Evolutionary conservation across 768 basidiomycete genomes (phyloP).

Genomic region (Panaeolus papilionaceus): DNA sequence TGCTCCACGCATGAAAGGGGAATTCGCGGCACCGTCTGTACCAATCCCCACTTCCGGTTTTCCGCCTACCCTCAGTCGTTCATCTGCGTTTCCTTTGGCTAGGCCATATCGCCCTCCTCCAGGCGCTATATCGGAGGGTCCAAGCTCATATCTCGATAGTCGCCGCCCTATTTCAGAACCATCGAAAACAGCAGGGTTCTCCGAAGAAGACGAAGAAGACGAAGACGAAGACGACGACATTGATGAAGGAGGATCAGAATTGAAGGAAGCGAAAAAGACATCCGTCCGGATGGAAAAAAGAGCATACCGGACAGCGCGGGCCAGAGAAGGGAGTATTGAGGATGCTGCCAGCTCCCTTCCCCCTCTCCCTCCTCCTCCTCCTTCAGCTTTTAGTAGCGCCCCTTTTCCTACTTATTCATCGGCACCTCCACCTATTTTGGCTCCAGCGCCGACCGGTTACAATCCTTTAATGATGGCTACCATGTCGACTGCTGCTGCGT

Average conservation of each 20-base stretch:
- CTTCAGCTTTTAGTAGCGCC: neutral
- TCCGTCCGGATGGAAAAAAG: too few relatives aligned
- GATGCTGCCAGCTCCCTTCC: neutral
- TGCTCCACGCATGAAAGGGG: slow-evolving; percentile 18
- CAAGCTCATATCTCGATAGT: too few relatives aligned
- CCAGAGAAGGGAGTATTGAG: too few relatives aligned
- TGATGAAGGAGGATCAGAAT: too few relatives aligned
- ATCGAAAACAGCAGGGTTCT: too few relatives aligned
- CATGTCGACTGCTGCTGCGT: neutral
- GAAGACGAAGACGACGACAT: neutral
- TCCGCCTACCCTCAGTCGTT: too few relatives aligned
- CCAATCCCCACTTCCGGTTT: slow-evolving; percentile 6
- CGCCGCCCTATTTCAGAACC: too few relatives aligned
- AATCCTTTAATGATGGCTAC: neutral
- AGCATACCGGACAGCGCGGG: too few relatives aligned
- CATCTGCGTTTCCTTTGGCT: neutral
- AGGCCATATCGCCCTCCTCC: neutral
- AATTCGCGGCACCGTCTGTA: neutral
- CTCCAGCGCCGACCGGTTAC: neutral
- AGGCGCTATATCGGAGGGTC: too few relatives aligned
- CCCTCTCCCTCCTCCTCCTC: neutral
- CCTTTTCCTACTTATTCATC: neutral
- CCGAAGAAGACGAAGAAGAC: neutral
- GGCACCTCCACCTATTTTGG: neutral
- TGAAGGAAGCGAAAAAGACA: too few relatives aligned